phyloP scores from a whole-genome alignment of 768 basidiomycete genomes.

The Termitomyces sp. region DNA sequence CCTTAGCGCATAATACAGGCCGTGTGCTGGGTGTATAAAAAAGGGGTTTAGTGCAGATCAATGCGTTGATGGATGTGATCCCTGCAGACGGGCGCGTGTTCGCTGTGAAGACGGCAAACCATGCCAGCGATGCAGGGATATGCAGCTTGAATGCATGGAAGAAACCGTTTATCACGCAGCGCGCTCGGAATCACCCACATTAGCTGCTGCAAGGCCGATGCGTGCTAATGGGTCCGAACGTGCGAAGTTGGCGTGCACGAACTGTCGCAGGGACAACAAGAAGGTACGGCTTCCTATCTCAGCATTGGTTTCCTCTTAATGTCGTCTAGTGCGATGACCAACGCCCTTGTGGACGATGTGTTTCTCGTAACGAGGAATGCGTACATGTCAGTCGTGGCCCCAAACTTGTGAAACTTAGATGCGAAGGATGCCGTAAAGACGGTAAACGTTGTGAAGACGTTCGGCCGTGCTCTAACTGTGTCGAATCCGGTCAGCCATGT shows the following conservation, averaged over 20 bases:
- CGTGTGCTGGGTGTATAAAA: conserved; percentile 54
- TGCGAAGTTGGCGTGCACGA: conserved; percentile 54
- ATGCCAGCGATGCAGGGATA: conserved; percentile 49
- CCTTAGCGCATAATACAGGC: conserved; percentile 27
- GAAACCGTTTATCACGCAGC: conserved; percentile 24
- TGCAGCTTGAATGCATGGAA: conserved; percentile 46
- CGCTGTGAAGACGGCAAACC: conserved; percentile 45
- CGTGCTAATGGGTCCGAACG: conserved; percentile 37
- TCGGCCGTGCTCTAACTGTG: conserved; percentile 50
- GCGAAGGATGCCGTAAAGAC: conserved; percentile 50
- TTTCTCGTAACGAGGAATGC: conserved; percentile 49
- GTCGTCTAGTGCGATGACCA: conserved; percentile 51
- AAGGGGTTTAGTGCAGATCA: conserved; percentile 46
- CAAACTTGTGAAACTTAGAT: conserved; percentile 55
- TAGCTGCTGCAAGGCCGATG: conserved; percentile 16
- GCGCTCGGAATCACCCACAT: conserved; percentile 18
- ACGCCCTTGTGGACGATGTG: conserved; percentile 56
- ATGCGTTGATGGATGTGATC: conserved; percentile 59
- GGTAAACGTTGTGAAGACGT: conserved; percentile 57
- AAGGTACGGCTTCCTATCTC: conserved; percentile 33
- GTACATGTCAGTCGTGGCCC: conserved; percentile 50
- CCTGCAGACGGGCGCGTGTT: conserved; percentile 52
- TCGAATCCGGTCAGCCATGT: conserved; percentile 42
- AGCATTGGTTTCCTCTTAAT: conserved; percentile 1
- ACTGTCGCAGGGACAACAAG: conserved; percentile 60